Base-by-base conservation (phyloP, 179 eudicot species). In the Silene noctiflora region DNA sequence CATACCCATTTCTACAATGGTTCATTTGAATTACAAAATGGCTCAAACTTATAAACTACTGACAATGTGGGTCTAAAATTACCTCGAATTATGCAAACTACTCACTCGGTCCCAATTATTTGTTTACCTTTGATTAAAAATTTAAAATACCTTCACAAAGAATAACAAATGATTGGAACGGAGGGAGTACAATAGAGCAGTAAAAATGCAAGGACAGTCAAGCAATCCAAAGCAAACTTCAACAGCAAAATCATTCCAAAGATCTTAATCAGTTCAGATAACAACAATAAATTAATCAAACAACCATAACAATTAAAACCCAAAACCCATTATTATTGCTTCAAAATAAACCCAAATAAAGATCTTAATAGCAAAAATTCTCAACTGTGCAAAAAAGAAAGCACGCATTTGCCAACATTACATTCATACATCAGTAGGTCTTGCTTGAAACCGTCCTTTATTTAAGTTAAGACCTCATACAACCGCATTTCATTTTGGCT, bases 251-350 rank as follows among this genome's bases (percentile, higher is more conserved):
- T 67, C 7, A 9, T 59, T 66, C 6, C 24, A n/a, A 71, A 82
- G 84, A 82, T 82, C 84, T 75, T 72, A 72, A 46, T 69, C 12
- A 75, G 1, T 19, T 33, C 63, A 72, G 13, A 25, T 63, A 75
- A 71, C 53, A 46, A 17, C 14, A 33, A 17, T 2, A 39, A 19
- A 56, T 48, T 29, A 65, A 13, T 12, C 69, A 27, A 65, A 1
- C 69, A 14, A 65, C 22, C 61, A n/a, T 5, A 16, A 10, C 5
- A 56, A 16, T 22, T 20, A 6, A 39, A 10, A 39, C 46, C 46
- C 46, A 39, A 39, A 39, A 39, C 11, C 46, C 39, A 39, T 39
- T 39, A 39, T 39, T 39, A 39, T 66, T 60, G 55, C 67, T 17
- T 61, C 35, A 44, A 55, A 20, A 59, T 4, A 25, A 31, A 58